Evolutionary conservation across 1,284 basidiomycete genomes (phyloP).

Genomic region (Coniophora puteana): DNA sequence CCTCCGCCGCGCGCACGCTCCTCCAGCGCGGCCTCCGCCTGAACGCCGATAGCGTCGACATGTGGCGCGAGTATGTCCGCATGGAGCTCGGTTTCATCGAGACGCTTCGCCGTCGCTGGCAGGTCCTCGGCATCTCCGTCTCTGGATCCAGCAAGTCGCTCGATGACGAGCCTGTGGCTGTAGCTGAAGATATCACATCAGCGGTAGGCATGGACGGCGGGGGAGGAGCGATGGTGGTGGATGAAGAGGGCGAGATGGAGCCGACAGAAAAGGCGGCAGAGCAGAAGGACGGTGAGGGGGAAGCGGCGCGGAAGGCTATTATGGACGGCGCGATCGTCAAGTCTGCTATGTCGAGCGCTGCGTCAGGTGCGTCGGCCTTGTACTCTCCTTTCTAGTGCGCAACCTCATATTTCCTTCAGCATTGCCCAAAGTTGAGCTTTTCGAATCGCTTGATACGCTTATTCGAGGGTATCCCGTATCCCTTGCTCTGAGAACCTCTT

Average conservation of each 20-base stretch:
- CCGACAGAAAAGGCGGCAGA: constrained; percentile 26
- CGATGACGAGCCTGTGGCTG: constrained; percentile 11
- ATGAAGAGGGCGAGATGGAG: constrained; percentile 18
- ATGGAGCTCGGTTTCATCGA: constrained; percentile 92
- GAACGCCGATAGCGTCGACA: constrained; percentile 62
- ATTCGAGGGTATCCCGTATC: constrained; percentile 55
- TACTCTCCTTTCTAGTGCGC: neutral
- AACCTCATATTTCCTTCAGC: constrained; percentile 36
- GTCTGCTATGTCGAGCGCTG: constrained; percentile 61
- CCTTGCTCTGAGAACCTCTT: constrained; percentile 36
- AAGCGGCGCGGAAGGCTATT: constrained; percentile 54
- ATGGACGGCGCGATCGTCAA: constrained; percentile 71
- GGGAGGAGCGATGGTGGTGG: constrained; percentile 18
- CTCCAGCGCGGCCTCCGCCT: constrained; percentile 85
- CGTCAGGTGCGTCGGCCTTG: constrained; percentile 50
- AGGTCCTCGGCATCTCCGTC: constrained; percentile 60
- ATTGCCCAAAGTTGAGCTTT: constrained; percentile 55
- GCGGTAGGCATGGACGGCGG: constrained; percentile 20
- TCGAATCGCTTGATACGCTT: constrained; percentile 49
- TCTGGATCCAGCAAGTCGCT: too few relatives aligned
- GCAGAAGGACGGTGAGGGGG: constrained; percentile 37
- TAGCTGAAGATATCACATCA: constrained; percentile 17
- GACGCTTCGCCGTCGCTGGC: constrained; percentile 79
- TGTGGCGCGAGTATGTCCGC: constrained; percentile 88
- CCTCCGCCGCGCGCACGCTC: constrained; percentile 79